Percentiles rank a stretch among this genome's conserved stretches.
Evolutionary conservation across 257 asterid species (phyloP).

Genomic region (Penstemon eatonii): DNA sequence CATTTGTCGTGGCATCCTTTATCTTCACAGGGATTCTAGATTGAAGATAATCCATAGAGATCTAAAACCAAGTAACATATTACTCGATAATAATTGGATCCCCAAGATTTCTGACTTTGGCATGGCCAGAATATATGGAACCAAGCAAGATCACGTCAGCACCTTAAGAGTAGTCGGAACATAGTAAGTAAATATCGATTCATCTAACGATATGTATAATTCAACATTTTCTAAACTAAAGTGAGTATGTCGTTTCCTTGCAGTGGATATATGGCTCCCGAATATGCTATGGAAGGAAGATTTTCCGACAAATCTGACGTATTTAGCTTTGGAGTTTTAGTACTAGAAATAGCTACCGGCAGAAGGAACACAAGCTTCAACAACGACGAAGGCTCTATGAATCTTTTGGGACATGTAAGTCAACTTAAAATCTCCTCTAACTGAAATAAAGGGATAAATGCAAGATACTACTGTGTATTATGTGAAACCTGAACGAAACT

Average conservation of each 20-base stretch:
- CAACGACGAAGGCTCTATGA: slow-evolving; percentile 24
- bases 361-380: slow-evolving; percentile 39
- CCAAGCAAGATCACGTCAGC: slow-evolving; percentile 56
- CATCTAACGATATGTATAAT: too few species aligned
- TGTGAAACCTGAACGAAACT: too few species aligned
- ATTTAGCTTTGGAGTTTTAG: slow-evolving; percentile 50
- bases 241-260: slow-evolving; percentile 8
- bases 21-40: slow-evolving; percentile 70
- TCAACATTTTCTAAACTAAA: too few species aligned
- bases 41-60: slow-evolving; percentile 63
- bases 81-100: slow-evolving; percentile 50
- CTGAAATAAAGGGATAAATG: too few species aligned
- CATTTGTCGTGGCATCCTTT: slow-evolving; percentile 62
- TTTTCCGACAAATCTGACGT: slow-evolving; percentile 46
- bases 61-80: slow-evolving; percentile 56
- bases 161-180: slow-evolving; percentile 62
- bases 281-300: slow-evolving; percentile 48
- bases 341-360: slow-evolving; percentile 51
- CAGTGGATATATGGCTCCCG: slow-evolving; percentile 63
- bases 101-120: slow-evolving; percentile 72
- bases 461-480: too few species aligned
- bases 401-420: slow-evolving; percentile 47
- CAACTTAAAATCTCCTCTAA: background rate
- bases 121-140: slow-evolving; percentile 55
- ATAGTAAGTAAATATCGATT: slow-evolving; percentile 39